Percentiles rank a stretch among this genome's conserved stretches.
These are phyloP conservation scores for Trichoderma semiorbis DNA, from an alignment of 2,329 filamentous ascomycete genomes.

Conservation along the genomic window DNA sequence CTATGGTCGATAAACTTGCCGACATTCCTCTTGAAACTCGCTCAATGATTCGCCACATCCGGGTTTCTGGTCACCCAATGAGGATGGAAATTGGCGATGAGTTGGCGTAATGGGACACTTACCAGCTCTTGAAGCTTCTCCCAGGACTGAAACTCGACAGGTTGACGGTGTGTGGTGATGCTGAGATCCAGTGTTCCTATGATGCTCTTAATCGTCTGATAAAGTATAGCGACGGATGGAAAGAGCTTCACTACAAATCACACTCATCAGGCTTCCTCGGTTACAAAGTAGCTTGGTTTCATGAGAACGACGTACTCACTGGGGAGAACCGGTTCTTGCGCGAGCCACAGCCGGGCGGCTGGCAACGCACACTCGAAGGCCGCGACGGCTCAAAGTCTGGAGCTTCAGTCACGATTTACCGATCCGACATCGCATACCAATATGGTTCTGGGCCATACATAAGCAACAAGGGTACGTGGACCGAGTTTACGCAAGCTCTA, in stretches of 20 bases:
- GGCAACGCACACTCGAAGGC: not conserved
- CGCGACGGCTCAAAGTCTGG: not conserved
- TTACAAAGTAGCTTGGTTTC: not conserved
- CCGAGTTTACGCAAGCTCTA: not conserved
- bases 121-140: not conserved
- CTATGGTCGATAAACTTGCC: not conserved
- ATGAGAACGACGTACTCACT: no score
- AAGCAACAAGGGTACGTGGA: no score
- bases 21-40: not conserved
- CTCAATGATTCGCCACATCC: not conserved
- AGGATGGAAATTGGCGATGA: no score
- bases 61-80: not conserved
- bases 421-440: no score
- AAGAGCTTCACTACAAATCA: not conserved
- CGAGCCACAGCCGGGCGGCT: not conserved
- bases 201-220: not conserved
- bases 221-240: not conserved
- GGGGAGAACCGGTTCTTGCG: no score
- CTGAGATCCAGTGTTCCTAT: not conserved
- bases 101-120: no score
- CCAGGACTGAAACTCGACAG: not conserved
- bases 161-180: not conserved
- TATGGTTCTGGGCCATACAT: no score
- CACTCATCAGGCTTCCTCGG: not conserved
- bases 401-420: not conserved